phyloP scores from a whole-genome alignment of 176 grass and related monocot genomes.

The Hyparrhenia diplandra region DNA sequence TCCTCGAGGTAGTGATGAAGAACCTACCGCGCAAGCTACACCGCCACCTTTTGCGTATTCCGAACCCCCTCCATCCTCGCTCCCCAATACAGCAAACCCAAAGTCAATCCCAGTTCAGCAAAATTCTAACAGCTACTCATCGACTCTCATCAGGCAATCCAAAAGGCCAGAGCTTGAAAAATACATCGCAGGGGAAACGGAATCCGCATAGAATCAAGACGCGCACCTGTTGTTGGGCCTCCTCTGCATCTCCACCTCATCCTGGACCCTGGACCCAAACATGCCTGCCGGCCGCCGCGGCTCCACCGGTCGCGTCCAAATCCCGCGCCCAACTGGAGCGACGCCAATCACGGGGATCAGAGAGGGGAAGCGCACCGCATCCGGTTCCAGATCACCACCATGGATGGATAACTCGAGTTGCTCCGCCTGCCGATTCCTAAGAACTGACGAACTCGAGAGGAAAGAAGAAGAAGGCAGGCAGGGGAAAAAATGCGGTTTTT shows the following conservation, averaged over 20 bases:
- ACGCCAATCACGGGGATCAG: slow-evolving; percentile 11
- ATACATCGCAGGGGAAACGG: neutral
- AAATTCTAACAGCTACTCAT: neutral
- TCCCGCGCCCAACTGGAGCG: slow-evolving; percentile 7
- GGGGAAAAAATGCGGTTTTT: neutral
- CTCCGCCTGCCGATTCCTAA: neutral
- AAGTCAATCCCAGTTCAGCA: slow-evolving; percentile 12
- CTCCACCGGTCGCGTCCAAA: slow-evolving; percentile 13
- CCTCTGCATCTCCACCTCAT: slow-evolving; percentile 85
- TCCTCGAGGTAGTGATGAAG: neutral
- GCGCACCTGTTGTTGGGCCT: slow-evolving; percentile 46
- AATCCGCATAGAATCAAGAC: neutral
- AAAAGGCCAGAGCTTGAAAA: neutral
- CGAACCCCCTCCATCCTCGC: neutral
- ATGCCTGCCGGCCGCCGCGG: slow-evolving; percentile 36
- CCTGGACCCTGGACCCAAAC: slow-evolving; percentile 64
- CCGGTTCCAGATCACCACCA: slow-evolving; percentile 20
- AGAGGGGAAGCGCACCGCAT: neutral
- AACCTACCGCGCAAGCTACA: neutral
- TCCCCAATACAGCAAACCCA: neutral
- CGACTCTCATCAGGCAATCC: neutral
- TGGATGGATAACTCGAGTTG: neutral
- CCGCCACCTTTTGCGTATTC: neutral
- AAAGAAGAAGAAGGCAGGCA: neutral
- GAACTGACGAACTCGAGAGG: neutral